Base-by-base conservation (phyloP, 2,329 filamentous ascomycete species). In the Geosmithia morbida region DNA sequence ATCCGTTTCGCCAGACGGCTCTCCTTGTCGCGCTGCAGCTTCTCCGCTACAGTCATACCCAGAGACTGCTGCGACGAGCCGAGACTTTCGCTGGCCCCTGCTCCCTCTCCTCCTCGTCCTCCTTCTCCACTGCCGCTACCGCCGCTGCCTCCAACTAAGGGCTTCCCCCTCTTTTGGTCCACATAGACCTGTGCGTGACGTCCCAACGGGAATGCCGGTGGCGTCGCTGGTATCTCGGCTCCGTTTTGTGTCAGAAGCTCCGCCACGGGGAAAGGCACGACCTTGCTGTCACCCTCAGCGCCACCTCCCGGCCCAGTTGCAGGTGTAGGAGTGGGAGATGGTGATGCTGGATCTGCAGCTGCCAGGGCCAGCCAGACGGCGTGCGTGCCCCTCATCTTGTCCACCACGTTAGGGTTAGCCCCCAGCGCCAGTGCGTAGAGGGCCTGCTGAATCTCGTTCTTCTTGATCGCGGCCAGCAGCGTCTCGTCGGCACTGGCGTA, bases 161-260 rank as follows among this genome's bases (percentile, higher is more conserved):
- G 54, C 52, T 74, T 67, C 48, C 72, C 66, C 50, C 74, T 69
- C 61, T 81, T 95, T 65, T 88, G 81, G 53, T 94, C 88, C 44
- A 97, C 70, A 57, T 96, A 98, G 33, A 85, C 64, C 57, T 85
- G 82, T 2, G 92, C 90, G 44, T 82, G 83, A 10, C 78, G 72
- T 50, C 87, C 88, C 11, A 98, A 74, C 1, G 88, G 87, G 54
- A 97, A 89, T 0, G 87, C 83, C 1, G 89, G 86, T 50, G 85
- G 71, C 2, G 79, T 69, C 1, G 70, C 60, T 0, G 92, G 90
- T 33, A 97, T 83, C 51, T 95, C 85, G 3, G 89, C 89, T 16
- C 92, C 92, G 58, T 98, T 97, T 56, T 97, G 94, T 14, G 94
- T 71, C 14, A 98, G 74, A 50, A 98, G 68, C 62, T 98, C 92